Conservation (phyloP, 1,139 yeast species). For the Candida sojae region DNA sequence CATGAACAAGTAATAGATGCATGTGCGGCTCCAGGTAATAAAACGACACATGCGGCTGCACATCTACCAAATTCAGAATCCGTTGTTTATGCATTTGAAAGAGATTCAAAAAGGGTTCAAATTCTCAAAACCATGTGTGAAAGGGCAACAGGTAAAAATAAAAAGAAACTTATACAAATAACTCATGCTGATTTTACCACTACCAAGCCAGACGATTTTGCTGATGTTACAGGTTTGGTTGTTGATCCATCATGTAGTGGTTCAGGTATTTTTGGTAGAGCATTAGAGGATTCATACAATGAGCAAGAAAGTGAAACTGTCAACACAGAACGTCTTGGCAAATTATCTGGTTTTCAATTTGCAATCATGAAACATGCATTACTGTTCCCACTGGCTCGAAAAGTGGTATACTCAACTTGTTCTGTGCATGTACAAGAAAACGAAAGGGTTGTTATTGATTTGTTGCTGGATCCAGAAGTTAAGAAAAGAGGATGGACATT, state of each 20-base stretch:
- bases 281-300: constrained; percentile 46
- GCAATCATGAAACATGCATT: constrained; percentile 88
- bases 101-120: constrained; percentile 72
- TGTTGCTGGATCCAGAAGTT: constrained; percentile 65
- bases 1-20: constrained; percentile 76
- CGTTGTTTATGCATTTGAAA: constrained; percentile 78
- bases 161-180: constrained; percentile 55
- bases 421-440: constrained; percentile 93
- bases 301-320: constrained; percentile 40
- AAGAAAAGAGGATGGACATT: constrained; percentile 73
- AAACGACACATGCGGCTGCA: constrained; percentile 90
- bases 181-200: constrained; percentile 84
- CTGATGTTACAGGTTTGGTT: constrained; percentile 72
- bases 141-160: constrained; percentile 65
- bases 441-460: constrained; percentile 82
- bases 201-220: constrained; percentile 59
- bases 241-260: constrained; percentile 99
- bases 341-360: constrained; percentile 82
- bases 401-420: constrained; percentile 93
- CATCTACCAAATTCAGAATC: constrained; percentile 25
- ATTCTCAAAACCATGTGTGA: constrained; percentile 77
- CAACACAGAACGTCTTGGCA: constrained; percentile 61
- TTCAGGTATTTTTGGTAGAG: constrained; percentile 93
- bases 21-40: constrained; percentile 98
- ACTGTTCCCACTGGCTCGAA: constrained; percentile 70